phyloP scores from a whole-genome alignment of 164 flowering plant genomes.

The Nymphaea thermarum region DNA sequence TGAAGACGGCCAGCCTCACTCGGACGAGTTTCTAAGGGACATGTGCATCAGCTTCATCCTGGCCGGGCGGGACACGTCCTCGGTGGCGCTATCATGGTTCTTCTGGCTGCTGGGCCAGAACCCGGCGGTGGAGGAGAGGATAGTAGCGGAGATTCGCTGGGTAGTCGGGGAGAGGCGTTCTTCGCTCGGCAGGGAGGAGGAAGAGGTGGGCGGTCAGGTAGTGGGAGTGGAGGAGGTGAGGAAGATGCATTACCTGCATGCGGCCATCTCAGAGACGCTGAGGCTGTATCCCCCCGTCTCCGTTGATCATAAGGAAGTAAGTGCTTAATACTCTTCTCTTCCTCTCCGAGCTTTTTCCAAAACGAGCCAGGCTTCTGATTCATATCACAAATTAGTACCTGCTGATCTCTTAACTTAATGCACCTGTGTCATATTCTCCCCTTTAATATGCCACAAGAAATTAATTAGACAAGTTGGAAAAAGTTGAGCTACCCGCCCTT shows the following conservation, averaged over 20 bases:
- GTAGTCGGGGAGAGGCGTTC: constrained; percentile 27
- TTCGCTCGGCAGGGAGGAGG: background rate
- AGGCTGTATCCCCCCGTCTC: constrained; percentile 92
- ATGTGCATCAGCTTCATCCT: constrained; percentile 84
- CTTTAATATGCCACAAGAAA: too few relatives aligned
- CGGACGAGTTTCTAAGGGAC: constrained; percentile 70
- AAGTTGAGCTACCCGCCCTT: too few relatives aligned
- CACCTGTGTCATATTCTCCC: too few relatives aligned
- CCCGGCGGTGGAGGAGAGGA: constrained; percentile 52
- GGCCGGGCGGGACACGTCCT: constrained; percentile 92
- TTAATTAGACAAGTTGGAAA: too few relatives aligned
- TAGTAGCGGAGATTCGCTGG: constrained; percentile 40
- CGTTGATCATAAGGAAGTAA: constrained; percentile 90
- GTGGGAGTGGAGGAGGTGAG: constrained; percentile 74
- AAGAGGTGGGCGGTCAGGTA: constrained; percentile 1
- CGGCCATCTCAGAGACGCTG: constrained; percentile 80
- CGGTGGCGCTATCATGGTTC: constrained; percentile 88
- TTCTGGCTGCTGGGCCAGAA: constrained; percentile 66
- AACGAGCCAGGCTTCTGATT: too few relatives aligned
- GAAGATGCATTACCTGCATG: constrained; percentile 89
- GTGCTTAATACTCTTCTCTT: too few relatives aligned
- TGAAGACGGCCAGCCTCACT: constrained; percentile 49
- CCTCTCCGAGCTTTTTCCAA: too few relatives aligned
- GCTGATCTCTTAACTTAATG: too few relatives aligned
- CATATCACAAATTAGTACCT: too few relatives aligned